Evolutionary conservation across 2,329 filamentous ascomycete species (phyloP).

Genomic region (Biscogniauxia sp.): DNA sequence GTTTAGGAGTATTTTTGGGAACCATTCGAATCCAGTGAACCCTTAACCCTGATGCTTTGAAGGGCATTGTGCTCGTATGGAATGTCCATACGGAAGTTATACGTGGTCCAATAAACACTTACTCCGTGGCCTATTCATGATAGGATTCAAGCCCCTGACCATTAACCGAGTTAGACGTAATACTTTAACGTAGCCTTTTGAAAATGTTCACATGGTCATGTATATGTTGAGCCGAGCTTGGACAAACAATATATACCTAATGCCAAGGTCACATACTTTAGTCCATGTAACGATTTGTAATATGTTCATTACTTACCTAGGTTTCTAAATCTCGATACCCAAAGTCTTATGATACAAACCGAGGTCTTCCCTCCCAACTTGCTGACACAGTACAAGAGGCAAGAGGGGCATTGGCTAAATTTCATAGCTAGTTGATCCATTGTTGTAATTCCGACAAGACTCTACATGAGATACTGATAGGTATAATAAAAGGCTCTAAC

Average conservation of each 20-base stretch:
- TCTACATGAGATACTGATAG: not conserved
- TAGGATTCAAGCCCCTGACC: not conserved
- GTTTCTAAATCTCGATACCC: no score
- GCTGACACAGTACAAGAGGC: not conserved
- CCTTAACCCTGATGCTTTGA: no score
- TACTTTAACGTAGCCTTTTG: not conserved
- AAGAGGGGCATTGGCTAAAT: not conserved
- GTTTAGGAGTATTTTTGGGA: not conserved
- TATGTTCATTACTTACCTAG: not conserved
- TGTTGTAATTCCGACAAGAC: not conserved
- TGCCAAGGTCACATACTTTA: not conserved
- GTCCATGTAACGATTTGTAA: not conserved
- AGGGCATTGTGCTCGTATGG: not conserved
- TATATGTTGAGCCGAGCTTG: not conserved
- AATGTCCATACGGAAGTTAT: not conserved
- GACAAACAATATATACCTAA: not conserved
- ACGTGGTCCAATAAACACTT: not conserved
- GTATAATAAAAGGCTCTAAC: no score
- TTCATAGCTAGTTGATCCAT: not conserved
- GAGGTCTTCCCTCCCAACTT: not conserved
- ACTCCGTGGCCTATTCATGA: not conserved
- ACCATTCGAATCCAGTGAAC: not conserved
- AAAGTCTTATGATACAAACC: no score
- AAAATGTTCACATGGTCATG: not conserved
- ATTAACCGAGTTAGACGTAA: not conserved